Evolutionary conservation across 2,329 filamentous ascomycete species (phyloP).

Genomic region (Fusarium virguliforme): DNA sequence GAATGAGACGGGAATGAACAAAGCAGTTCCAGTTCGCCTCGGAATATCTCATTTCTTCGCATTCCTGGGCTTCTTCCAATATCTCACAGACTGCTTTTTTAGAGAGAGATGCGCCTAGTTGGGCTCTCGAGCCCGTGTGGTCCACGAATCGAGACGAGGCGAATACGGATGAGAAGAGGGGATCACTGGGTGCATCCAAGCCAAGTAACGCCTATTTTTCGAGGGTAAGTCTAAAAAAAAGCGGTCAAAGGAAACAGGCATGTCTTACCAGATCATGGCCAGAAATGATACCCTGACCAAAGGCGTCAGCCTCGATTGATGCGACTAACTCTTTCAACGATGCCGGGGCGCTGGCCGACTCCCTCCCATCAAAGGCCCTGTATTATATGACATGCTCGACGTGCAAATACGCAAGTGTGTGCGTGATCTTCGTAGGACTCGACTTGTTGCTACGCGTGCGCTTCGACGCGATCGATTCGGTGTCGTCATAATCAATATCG

Average conservation of each 20-base stretch:
- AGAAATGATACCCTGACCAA: slow-evolving; percentile 5
- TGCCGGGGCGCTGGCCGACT: background rate
- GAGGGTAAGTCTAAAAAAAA: background rate
- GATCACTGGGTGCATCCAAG: background rate
- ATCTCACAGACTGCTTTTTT: background rate
- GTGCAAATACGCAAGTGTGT: background rate
- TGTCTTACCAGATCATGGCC: background rate
- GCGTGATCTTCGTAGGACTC: background rate
- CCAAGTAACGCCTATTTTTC: background rate
- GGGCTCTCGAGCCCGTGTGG: slow-evolving; percentile 1
- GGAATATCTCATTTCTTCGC: background rate
- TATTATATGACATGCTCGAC: slow-evolving; percentile 3
- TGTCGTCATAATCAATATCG: slow-evolving; percentile 2
- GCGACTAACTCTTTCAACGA: slow-evolving; percentile 5
- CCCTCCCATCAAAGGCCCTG: background rate
- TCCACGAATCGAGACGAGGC: background rate
- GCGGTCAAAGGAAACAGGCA: background rate
- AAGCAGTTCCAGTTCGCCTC: slow-evolving; percentile 6
- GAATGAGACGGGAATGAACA: slow-evolving; percentile 1
- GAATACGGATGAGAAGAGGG: background rate
- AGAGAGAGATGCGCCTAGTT: slow-evolving; percentile 1
- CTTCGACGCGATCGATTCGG: background rate
- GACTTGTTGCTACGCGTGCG: background rate
- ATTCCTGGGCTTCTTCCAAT: background rate
- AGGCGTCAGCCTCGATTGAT: background rate